These are phyloP conservation scores for Elsinoe fawcettii DNA, from an alignment of 2,329 filamentous ascomycete species.

Conservation along the genomic window DNA sequence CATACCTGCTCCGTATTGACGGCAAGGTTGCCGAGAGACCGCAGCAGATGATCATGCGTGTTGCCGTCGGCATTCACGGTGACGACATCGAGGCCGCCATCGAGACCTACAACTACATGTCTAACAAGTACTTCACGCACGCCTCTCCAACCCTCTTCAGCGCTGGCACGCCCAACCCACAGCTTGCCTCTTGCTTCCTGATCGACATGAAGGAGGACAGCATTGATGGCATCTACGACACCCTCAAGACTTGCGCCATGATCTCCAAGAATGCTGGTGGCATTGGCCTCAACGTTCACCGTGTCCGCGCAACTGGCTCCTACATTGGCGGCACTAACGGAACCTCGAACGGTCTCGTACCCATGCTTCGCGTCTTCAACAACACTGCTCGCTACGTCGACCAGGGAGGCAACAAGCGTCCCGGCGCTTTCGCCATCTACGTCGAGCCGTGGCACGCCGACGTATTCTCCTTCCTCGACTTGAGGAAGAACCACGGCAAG, in stretches of 20 bases:
- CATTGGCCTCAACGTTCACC: conserved; percentile 92
- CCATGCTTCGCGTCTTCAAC: conserved; percentile 98
- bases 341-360: conserved; percentile 92
- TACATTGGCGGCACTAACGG: conserved; percentile 98
- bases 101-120: conserved; percentile 99
- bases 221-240: conserved; percentile 98
- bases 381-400: conserved; percentile 98
- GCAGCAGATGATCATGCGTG: conserved; percentile 99
- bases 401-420: conserved; percentile 98
- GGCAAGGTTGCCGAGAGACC: conserved; percentile 95
- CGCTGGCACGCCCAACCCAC: conserved; percentile 86
- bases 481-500: conserved; percentile 99
- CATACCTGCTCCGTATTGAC: conserved; percentile 90
- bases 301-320: conserved; percentile 92
- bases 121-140: conserved; percentile 96
- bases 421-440: conserved; percentile 97
- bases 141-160: conserved; percentile 98
- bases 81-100: conserved; percentile 90
- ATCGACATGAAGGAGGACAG: conserved; percentile 99
- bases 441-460: conserved; percentile 98
- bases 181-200: conserved; percentile 96
- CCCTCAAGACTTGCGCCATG: conserved; percentile 97
- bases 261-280: conserved; percentile 99
- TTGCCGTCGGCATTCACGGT: conserved; percentile 92
- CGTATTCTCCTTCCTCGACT: conserved; percentile 92